Evolutionary conservation across 257 asterid genomes (phyloP).

Genomic region (Nicotiana paniculata): DNA sequence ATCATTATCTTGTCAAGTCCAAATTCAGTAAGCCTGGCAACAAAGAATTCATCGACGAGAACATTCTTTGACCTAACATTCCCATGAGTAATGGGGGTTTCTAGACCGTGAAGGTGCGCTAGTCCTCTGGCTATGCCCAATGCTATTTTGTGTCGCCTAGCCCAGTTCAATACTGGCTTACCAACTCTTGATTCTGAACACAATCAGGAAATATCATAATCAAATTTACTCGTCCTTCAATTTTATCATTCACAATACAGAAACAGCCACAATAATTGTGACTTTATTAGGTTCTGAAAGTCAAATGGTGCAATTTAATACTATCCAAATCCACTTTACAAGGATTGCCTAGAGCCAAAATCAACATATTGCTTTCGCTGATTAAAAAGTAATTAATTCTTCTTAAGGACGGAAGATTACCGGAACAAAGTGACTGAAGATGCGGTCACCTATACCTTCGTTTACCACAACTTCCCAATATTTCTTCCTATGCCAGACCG

Average conservation of each 20-base stretch:
- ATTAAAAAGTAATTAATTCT: too few relatives aligned
- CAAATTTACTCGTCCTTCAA: background rate
- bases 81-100: constrained; percentile 86
- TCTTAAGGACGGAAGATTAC: background rate
- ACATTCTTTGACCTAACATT: constrained; percentile 74
- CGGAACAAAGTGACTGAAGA: background rate
- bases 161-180: constrained; percentile 85
- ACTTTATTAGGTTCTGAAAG: background rate
- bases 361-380: background rate
- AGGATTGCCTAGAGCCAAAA: background rate
- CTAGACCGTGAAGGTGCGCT: constrained; percentile 82
- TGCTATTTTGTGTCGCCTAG: constrained; percentile 91
- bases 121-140: constrained; percentile 82
- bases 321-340: background rate
- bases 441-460: background rate
- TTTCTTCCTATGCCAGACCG: background rate
- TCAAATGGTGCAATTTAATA: background rate
- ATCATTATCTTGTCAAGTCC: constrained; percentile 92
- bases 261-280: background rate
- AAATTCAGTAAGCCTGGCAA: constrained; percentile 74
- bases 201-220: background rate
- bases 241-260: background rate
- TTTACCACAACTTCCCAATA: background rate
- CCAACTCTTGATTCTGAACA: constrained; percentile 76
- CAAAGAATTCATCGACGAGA: constrained; percentile 80